Conservation (phyloP, 257 asterid genomes). For the Anisodus acutangulus region DNA sequence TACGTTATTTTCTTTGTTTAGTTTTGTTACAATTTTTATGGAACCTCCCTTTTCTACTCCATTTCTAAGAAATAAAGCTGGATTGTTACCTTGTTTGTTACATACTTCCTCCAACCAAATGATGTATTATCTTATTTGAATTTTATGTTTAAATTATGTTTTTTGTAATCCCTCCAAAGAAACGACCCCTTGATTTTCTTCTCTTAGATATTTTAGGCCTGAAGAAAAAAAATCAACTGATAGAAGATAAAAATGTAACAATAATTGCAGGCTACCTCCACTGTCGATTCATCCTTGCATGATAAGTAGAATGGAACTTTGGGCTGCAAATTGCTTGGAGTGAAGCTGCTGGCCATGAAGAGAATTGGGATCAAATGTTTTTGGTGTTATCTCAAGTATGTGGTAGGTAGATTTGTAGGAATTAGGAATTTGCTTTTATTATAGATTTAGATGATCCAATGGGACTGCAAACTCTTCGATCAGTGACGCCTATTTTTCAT, state of each 20-base stretch:
- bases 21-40: too few species aligned
- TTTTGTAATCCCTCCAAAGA: not conserved
- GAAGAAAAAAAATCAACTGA: not conserved
- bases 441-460: not conserved
- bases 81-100: too few species aligned
- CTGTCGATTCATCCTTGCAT: constrained; percentile 64
- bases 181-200: not conserved
- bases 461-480: not conserved
- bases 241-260: not conserved
- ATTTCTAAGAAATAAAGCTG: too few species aligned
- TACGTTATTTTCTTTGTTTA: too few species aligned
- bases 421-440: not conserved
- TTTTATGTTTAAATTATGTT: not conserved
- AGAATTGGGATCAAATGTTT: not conserved
- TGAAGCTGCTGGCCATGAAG: not conserved
- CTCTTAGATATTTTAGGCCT: not conserved
- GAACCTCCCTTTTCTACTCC: too few species aligned
- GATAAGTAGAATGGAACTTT: constrained; percentile 22
- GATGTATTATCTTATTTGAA: too few species aligned
- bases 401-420: not conserved
- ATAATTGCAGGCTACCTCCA: constrained; percentile 72
- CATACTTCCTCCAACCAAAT: not conserved
- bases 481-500: not conserved
- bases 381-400: not conserved
- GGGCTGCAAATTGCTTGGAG: not conserved